phyloP scores from a whole-genome alignment of 257 asterid genomes.

The Penstemon davidsonii region DNA sequence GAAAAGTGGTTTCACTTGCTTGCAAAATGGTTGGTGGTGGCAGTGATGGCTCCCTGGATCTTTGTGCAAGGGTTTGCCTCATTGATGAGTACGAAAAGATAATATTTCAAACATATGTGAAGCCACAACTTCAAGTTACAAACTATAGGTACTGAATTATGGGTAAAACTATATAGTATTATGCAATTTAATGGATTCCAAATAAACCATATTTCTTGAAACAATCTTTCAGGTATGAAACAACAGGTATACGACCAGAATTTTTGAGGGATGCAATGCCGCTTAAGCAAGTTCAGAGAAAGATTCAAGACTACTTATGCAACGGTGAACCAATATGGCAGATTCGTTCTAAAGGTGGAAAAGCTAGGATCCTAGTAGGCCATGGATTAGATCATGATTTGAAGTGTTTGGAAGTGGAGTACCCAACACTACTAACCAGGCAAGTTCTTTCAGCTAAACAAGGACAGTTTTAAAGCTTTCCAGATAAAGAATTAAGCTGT shows the following conservation, averaged over 20 bases:
- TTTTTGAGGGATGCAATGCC: constrained; percentile 81
- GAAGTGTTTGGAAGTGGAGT: constrained; percentile 74
- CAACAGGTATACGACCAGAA: constrained; percentile 76
- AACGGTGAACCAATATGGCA: constrained; percentile 93
- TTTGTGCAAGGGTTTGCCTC: constrained; percentile 83
- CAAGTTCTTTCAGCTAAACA: constrained; percentile 29
- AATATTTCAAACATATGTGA: constrained; percentile 72
- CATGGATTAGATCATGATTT: constrained; percentile 88
- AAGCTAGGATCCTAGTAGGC: constrained; percentile 80
- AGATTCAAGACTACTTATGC: constrained; percentile 81
- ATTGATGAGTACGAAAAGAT: constrained; percentile 67
- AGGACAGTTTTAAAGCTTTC: not conserved
- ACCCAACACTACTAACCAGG: constrained; percentile 70
- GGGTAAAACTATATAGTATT: not conserved
- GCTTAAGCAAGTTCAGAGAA: constrained; percentile 59
- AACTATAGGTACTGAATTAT: constrained; percentile 57
- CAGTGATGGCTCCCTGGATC: constrained; percentile 87
- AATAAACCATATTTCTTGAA: constrained; percentile 8
- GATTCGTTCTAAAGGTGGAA: constrained; percentile 76
- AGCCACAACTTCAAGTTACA: constrained; percentile 74
- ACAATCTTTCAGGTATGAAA: constrained; percentile 63
- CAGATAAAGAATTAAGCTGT: not conserved
- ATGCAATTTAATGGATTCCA: constrained; percentile 1
- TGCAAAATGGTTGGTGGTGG: constrained; percentile 99
- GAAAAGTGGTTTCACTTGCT: constrained; percentile 74